Evolutionary conservation across 345 rosid species (phyloP).

Genomic region (Lepidium sativum): DNA sequence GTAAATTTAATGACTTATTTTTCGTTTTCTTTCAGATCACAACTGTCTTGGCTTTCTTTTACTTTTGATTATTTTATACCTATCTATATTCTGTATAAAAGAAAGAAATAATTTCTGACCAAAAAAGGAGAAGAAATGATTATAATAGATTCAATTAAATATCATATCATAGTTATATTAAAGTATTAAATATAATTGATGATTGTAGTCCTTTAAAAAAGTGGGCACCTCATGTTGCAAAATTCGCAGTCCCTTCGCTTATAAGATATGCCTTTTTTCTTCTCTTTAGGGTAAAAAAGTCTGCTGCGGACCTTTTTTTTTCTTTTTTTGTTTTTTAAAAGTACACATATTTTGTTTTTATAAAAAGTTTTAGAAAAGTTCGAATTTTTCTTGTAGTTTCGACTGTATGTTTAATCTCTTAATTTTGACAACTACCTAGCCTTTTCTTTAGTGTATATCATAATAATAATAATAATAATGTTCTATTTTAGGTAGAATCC

Average conservation of each 20-base stretch:
- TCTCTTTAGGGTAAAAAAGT: conserved; percentile 14
- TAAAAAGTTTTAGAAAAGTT: not conserved
- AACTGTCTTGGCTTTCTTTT: conserved; percentile 20
- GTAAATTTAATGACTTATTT: conserved; percentile 20
- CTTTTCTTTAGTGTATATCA: too few relatives aligned
- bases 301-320: too few relatives aligned
- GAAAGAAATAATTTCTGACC: not conserved
- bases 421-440: too few relatives aligned
- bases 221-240: conserved; percentile 26
- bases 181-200: conserved; percentile 6
- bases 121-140: not conserved
- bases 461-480: too few relatives aligned
- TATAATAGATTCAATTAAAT: not conserved
- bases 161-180: too few relatives aligned
- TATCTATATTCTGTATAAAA: not conserved
- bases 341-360: not conserved
- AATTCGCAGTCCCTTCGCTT: conserved; percentile 16
- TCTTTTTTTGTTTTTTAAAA: too few relatives aligned
- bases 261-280: conserved; percentile 26
- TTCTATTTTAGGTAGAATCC: too few relatives aligned
- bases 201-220: conserved; percentile 10
- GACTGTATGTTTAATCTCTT: not conserved
- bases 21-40: not conserved
- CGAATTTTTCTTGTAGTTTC: not conserved
- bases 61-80: not conserved